Percentiles rank a stretch among this genome's conserved stretches.
These are phyloP conservation scores for Golovinomyces cichoracearum DNA, from an alignment of 2,329 filamentous ascomycete genomes.

Conservation along the genomic window DNA sequence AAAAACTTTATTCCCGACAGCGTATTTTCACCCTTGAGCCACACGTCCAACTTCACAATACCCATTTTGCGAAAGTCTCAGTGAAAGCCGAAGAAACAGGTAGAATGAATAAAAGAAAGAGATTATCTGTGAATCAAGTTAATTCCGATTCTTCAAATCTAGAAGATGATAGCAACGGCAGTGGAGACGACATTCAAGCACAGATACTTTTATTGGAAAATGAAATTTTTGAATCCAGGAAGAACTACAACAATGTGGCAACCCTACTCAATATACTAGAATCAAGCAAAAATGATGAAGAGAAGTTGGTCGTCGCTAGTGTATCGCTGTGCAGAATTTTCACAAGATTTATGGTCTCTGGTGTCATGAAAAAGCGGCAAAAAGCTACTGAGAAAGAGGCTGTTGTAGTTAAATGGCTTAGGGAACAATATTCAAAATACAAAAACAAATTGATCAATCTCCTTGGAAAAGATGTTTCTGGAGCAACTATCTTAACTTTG, in stretches of 20 bases:
- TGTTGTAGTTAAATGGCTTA: constrained; percentile 55
- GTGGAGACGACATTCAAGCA: constrained; percentile 27
- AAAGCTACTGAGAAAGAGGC: constrained; percentile 44
- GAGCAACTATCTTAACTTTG: constrained; percentile 47
- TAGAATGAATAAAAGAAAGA: no score
- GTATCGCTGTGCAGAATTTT: constrained; percentile 73
- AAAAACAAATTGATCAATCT: constrained; percentile 33
- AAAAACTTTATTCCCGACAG: neutral
- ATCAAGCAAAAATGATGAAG: constrained; percentile 23
- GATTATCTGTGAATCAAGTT: constrained; percentile 23
- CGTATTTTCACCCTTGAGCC: no score
- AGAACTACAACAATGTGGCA: constrained; percentile 77
- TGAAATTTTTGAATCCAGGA: constrained; percentile 60
- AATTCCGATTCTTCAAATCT: constrained; percentile 20
- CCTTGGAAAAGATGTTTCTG: constrained; percentile 34
- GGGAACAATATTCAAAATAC: constrained; percentile 46
- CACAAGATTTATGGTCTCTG: constrained; percentile 49
- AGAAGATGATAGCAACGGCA: constrained; percentile 23
- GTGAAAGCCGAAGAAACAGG: no score
- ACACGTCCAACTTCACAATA: no score
- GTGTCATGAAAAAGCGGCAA: constrained; percentile 39
- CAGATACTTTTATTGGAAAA: constrained; percentile 52
- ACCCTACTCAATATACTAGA: constrained; percentile 37
- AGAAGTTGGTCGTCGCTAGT: constrained; percentile 38
- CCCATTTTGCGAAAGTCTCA: no score